phyloP scores from a whole-genome alignment of 768 basidiomycete species.

The Amyloporia xantha region DNA sequence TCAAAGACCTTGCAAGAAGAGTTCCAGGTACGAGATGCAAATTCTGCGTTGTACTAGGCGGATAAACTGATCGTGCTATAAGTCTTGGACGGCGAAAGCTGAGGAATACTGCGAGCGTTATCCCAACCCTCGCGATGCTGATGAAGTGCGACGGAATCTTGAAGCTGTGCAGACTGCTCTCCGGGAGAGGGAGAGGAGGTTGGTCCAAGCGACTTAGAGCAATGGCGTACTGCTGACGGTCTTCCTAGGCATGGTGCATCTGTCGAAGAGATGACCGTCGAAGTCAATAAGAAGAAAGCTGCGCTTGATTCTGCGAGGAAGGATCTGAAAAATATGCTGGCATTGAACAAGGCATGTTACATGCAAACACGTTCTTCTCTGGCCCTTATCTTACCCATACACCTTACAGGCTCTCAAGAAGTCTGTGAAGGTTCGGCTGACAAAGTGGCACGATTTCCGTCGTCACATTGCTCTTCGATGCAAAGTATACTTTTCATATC shows the following conservation, averaged over 20 bases:
- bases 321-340: slow-evolving; percentile 57
- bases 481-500: slow-evolving; percentile 74
- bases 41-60: background rate
- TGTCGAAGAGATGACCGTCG: slow-evolving; percentile 69
- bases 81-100: slow-evolving; percentile 66
- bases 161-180: slow-evolving; percentile 59
- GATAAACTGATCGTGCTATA: background rate
- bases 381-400: background rate
- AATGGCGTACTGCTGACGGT: slow-evolving; percentile 4
- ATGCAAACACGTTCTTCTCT: background rate
- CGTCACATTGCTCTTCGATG: slow-evolving; percentile 83
- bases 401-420: slow-evolving; percentile 54
- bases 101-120: slow-evolving; percentile 52
- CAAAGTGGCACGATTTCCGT: slow-evolving; percentile 84
- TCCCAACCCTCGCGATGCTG: slow-evolving; percentile 49
- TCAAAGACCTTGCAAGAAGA: slow-evolving; percentile 52
- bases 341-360: slow-evolving; percentile 54
- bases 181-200: slow-evolving; percentile 61
- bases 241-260: slow-evolving; percentile 62
- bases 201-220: slow-evolving; percentile 15
- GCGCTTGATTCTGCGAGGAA: slow-evolving; percentile 52
- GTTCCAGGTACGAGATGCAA: slow-evolving; percentile 42
- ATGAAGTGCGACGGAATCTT: slow-evolving; percentile 52
- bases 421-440: slow-evolving; percentile 58
- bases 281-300: slow-evolving; percentile 59